Percentiles rank a stretch among this genome's conserved stretches.
Evolutionary conservation across 345 rosid species (phyloP).

Genomic region (Lagerstroemia speciosa): DNA sequence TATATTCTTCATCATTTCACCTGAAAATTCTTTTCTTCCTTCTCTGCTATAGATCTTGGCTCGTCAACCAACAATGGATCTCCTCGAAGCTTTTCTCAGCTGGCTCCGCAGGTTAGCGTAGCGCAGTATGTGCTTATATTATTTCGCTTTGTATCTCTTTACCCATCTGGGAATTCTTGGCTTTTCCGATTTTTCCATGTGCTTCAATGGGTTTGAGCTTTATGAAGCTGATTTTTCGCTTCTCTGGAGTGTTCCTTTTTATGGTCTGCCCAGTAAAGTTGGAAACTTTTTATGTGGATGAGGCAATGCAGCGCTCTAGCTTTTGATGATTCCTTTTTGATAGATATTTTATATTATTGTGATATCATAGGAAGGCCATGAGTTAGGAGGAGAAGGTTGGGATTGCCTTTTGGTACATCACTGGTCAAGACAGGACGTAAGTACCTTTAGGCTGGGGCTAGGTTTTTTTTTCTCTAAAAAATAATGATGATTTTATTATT

Average conservation of each 20-base stretch:
- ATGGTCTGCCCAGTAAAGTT: not conserved
- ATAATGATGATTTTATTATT: too few relatives aligned
- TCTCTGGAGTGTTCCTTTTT: too few relatives aligned
- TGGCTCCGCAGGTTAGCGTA: slow-evolving; percentile 18
- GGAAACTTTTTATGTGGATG: not conserved
- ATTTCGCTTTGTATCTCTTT: not conserved
- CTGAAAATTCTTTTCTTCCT: slow-evolving; percentile 1
- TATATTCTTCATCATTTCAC: not conserved
- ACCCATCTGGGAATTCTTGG: not conserved
- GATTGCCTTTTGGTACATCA: not conserved
- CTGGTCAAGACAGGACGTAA: too few relatives aligned
- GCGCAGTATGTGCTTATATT: not conserved
- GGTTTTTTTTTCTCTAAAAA: too few relatives aligned
- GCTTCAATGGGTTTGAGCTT: too few relatives aligned
- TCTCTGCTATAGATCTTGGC: not conserved
- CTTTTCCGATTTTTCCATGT: not conserved
- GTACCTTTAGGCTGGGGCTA: too few relatives aligned
- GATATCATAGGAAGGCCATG: too few relatives aligned
- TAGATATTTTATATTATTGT: not conserved
- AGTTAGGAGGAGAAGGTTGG: too few relatives aligned
- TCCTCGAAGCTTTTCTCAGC: slow-evolving; percentile 16
- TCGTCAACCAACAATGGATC: slow-evolving; percentile 9
- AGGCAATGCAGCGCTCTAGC: not conserved
- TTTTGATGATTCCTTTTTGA: not conserved
- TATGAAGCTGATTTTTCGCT: not conserved